Percentiles rank a stretch among this genome's conserved stretches.
phyloP scores from a whole-genome alignment of 805 yeast species.

The Schizosaccharomyces osmophilus region DNA sequence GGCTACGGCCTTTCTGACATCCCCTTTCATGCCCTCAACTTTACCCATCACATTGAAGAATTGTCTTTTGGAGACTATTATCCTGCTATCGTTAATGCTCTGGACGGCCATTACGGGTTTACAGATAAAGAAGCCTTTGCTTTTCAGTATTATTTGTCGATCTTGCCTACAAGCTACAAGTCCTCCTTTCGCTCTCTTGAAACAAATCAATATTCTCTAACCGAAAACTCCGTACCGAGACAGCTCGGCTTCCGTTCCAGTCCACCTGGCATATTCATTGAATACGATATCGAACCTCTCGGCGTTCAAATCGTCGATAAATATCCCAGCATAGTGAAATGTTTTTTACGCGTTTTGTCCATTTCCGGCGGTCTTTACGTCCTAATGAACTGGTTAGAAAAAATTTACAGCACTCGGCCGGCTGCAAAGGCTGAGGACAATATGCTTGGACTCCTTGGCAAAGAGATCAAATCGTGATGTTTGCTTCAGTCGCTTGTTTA shows the following conservation, averaged over 20 bases:
- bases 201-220: slow-evolving; percentile 67
- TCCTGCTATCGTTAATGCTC: slow-evolving; percentile 69
- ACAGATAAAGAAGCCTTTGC: slow-evolving; percentile 21
- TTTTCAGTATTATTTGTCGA: slow-evolving; percentile 44
- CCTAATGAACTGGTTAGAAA: neutral
- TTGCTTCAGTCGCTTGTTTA: too few relatives aligned
- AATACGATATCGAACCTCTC: slow-evolving; percentile 75
- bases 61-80: slow-evolving; percentile 76
- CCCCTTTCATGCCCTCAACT: slow-evolving; percentile 24
- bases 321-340: neutral
- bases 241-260: neutral
- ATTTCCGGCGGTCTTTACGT: neutral
- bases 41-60: slow-evolving; percentile 67
- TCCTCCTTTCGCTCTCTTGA: slow-evolving; percentile 42
- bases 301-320: neutral
- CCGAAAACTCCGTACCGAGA: slow-evolving; percentile 14
- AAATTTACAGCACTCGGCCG: neutral
- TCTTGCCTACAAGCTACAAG: slow-evolving; percentile 61
- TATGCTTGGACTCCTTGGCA: neutral
- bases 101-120: slow-evolving; percentile 45
- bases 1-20: slow-evolving; percentile 24
- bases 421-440: neutral
- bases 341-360: neutral
- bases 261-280: slow-evolving; percentile 23
- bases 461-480: neutral